Conservation (phyloP, 768 basidiomycete genomes). For the Trametes cingulata region DNA sequence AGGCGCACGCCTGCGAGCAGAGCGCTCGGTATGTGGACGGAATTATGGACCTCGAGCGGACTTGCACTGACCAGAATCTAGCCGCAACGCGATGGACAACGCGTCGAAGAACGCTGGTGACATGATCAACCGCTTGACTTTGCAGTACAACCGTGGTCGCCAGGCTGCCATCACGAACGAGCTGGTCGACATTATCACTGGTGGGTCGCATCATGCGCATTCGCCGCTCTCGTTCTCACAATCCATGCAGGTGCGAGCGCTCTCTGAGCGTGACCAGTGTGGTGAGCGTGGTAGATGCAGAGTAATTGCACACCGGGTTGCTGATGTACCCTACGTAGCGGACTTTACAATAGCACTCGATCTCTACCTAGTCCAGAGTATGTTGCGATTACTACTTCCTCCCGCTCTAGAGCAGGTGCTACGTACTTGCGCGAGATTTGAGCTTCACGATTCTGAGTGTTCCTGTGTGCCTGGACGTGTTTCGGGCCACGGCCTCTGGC, state of each 20-base stretch:
- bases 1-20: conserved; percentile 94
- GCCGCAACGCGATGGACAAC: conserved; percentile 99
- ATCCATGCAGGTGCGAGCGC: conserved; percentile 47
- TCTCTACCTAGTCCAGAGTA: not conserved
- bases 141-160: conserved; percentile 98
- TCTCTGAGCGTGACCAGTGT: conserved; percentile 29
- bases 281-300: conserved; percentile 11
- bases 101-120: conserved; percentile 97
- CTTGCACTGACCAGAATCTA: conserved; percentile 27
- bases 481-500: not conserved
- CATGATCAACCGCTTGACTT: conserved; percentile 85
- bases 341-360: conserved; percentile 14
- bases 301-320: conserved; percentile 5
- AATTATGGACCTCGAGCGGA: conserved; percentile 1
- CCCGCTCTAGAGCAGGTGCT: no score
- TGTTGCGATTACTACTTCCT: not conserved
- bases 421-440: no score
- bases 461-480: not conserved
- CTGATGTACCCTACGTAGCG: conserved; percentile 9
- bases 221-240: not conserved
- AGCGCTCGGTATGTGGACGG: conserved; percentile 68
- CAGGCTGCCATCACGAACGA: conserved; percentile 98
- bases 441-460: not conserved
- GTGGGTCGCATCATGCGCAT: conserved; percentile 43
- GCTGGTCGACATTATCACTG: conserved; percentile 89